Evolutionary conservation across 1,139 yeast genomes (phyloP), one percentile per base, ranked within the genome.

Genomic region (Hemisphaericaspora lyxosophila): DNA sequence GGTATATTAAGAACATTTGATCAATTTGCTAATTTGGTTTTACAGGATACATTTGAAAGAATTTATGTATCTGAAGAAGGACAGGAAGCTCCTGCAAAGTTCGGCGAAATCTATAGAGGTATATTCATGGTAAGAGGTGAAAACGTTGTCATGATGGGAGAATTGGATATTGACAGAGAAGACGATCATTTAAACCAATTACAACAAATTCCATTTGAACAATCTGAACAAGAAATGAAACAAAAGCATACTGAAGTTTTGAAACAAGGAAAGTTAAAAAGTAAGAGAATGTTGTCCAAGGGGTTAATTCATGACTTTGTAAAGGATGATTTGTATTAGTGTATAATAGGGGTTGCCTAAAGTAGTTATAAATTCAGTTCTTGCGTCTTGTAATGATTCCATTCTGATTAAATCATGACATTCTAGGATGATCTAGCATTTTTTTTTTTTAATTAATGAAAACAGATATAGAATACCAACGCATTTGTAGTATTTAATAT

Each of bases 1-100:
- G 99, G 98, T 23, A 87, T 90, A 20, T 71, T 92, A 50, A 78
- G 99, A 62, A 89, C 97, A 1, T 92, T 92, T 62, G 99, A 92
- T 64, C 97, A 92, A 60, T 92, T 85, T 62, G 89, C 97, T 45
- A 92, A 92, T 62, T 71, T 92, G 56, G 96, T 92, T 30, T 70
- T 92, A 47, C 97, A 94, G 62, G 96, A 90, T 57, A 82, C 96
- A 12, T 69, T 82, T 35, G 97, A 94, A 60, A 78, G 97, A 60
- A 80, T 92, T 53, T 89, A 85, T 60, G 66, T 83, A 47, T 57
- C 55, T 15, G 52, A 19, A 63, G 62, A 53, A 34, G 57, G 51
- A 3, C 35, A 45, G 28, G 64, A 19, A 63, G 72, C 38, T 59
- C 73, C 52, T 52, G 72, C 50, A 50, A 67, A 66, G 49, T 92